These are phyloP conservation scores for Tausonia pullulans DNA, from an alignment of 1,284 basidiomycete genomes.

Conservation along the genomic window DNA sequence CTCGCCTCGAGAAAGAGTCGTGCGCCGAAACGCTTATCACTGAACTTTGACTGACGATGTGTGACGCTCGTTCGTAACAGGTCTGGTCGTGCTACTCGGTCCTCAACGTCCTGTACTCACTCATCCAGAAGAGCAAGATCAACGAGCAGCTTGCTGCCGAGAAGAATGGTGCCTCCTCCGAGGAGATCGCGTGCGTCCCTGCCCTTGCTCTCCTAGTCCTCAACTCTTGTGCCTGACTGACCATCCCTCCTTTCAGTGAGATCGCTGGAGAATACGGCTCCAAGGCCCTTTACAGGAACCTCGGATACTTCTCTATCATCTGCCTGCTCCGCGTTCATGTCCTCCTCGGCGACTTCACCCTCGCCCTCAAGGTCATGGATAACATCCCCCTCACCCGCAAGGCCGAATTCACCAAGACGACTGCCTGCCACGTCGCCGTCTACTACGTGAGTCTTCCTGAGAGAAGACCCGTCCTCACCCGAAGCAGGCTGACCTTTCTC, in stretches of 20 bases:
- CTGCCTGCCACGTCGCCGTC: slow-evolving; percentile 85
- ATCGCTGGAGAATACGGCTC: slow-evolving; percentile 85
- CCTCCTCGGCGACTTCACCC: slow-evolving; percentile 84
- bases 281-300: slow-evolving; percentile 80
- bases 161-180: slow-evolving; percentile 62
- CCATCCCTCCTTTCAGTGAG: slow-evolving; percentile 43
- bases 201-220: background rate
- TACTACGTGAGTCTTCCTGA: slow-evolving; percentile 47
- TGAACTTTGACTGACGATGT: background rate
- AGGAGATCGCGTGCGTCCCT: slow-evolving; percentile 62
- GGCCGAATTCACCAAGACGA: slow-evolving; percentile 79
- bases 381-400: slow-evolving; percentile 81
- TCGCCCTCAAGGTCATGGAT: slow-evolving; percentile 92
- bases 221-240: background rate
- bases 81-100: slow-evolving; percentile 97
- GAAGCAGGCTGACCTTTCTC: too few relatives aligned
- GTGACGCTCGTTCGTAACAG: slow-evolving; percentile 28
- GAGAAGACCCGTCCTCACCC: too few relatives aligned
- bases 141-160: slow-evolving; percentile 83
- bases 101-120: slow-evolving; percentile 91
- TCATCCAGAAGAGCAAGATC: slow-evolving; percentile 93
- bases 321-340: slow-evolving; percentile 92
- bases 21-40: too few relatives aligned
- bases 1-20: background rate
- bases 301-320: slow-evolving; percentile 96